A percentile compares a stretch with the other conserved stretches of the same genome.
Conservation (phyloP, 768 basidiomycete species). For the Mycena capillaripes region DNA sequence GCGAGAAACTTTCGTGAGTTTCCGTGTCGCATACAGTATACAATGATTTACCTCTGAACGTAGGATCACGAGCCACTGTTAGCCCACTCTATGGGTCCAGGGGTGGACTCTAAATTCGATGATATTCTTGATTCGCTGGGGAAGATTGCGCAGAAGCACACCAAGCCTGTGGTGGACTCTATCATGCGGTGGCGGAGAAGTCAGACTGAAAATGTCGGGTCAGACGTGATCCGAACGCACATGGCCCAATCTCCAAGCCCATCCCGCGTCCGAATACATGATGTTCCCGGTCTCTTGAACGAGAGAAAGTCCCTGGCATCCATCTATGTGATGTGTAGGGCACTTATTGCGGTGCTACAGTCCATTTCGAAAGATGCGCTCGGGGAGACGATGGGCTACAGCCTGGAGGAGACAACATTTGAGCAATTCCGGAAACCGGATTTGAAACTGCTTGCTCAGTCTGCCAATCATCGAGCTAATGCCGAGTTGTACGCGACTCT, state of each 20-base stretch:
- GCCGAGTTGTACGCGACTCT: constrained; percentile 87
- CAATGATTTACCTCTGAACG: background rate
- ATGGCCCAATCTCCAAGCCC: constrained; percentile 52
- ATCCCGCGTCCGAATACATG: constrained; percentile 57
- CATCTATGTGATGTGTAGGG: constrained; percentile 92
- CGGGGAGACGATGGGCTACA: constrained; percentile 82
- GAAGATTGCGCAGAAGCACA: constrained; percentile 87
- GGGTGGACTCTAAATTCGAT: constrained; percentile 85
- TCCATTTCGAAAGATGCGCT: constrained; percentile 82
- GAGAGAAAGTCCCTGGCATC: constrained; percentile 87
- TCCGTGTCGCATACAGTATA: background rate
- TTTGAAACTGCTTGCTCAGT: constrained; percentile 72
- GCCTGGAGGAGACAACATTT: constrained; percentile 90
- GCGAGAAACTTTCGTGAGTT: constrained; percentile 73
- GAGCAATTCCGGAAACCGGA: constrained; percentile 85
- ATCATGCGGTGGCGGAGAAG: constrained; percentile 89
- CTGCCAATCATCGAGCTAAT: constrained; percentile 84
- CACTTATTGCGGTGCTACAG: constrained; percentile 83
- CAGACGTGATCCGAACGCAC: constrained; percentile 68
- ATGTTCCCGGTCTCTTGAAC: constrained; percentile 65
- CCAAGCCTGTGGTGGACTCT: constrained; percentile 88
- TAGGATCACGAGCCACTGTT: constrained; percentile 82
- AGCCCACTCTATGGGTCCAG: constrained; percentile 75
- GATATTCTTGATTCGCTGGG: constrained; percentile 88
- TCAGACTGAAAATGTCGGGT: constrained; percentile 73